phyloP scores from a whole-genome alignment of 148 eudicot genomes.

The Rhododendron molle region DNA sequence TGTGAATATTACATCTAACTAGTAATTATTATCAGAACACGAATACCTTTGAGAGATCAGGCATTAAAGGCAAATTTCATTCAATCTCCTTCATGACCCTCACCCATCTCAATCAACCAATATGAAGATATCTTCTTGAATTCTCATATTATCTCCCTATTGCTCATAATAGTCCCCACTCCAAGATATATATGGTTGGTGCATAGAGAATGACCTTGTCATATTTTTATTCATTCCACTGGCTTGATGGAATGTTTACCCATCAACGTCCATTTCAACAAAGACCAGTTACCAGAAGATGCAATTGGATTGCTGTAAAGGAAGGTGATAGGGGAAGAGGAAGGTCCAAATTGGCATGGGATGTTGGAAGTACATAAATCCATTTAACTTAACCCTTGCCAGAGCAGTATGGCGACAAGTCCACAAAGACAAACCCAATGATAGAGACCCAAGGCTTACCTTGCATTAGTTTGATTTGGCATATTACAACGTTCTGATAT shows the following conservation, averaged over 20 bases:
- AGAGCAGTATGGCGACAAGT: not conserved
- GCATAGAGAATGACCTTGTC: not conserved
- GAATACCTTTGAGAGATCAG: not conserved
- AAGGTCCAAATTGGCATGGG: not conserved
- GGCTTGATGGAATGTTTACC: not conserved
- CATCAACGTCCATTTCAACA: not conserved
- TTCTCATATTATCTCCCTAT: not conserved
- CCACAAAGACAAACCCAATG: not conserved
- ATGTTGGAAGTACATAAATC: not conserved
- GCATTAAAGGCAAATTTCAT: not conserved
- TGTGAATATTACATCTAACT: not conserved
- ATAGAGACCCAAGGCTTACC: not conserved
- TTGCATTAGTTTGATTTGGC: not conserved
- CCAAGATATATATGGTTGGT: not conserved
- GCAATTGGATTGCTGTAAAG: not conserved
- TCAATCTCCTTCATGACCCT: not conserved
- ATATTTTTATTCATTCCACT: not conserved
- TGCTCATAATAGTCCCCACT: not conserved
- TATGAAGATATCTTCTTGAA: not conserved
- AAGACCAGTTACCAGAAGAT: not conserved
- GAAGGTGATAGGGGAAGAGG: not conserved
- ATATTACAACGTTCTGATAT: not conserved
- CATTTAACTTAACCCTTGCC: not conserved
- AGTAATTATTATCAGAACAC: not conserved
- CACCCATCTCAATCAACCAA: not conserved